Base-by-base conservation (phyloP, 441 rosid genomes). In the Cnidoscolus chayamansa region DNA sequence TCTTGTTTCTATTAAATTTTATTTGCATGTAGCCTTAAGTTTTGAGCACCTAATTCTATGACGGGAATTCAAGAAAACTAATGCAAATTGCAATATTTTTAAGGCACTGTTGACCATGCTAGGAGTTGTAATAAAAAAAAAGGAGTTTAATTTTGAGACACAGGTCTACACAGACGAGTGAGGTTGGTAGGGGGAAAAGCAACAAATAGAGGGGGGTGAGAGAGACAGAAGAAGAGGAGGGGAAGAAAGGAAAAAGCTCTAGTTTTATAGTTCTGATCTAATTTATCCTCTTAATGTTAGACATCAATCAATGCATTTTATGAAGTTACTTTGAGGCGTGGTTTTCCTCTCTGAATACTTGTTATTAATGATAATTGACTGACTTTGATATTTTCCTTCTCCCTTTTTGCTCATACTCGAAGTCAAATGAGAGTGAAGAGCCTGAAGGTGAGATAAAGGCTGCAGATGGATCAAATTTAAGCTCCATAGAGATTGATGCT, bases 361-460 rank as follows among this genome's bases (percentile, higher is more conserved):
- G 45, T 40, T 40, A 40, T 40, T 40, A 40, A 54, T 54, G 25
- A 45, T 47, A 63, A 64, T 19, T 48, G 69, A 48, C 13, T 5
- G 13, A 50, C 9, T 15, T 65, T 12, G 0, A 65, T 6, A 19
- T 40, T 43, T 32, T 20, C 45, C 60, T 59, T 66, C 77, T 58
- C 8, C 19, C 48, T 69, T 68, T 3, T 81, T 25, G 25, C 25
- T 25, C 25, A 25, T 25, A 25, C 25, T 25, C 66, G 50, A 78
- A 65, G 51, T 20, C 78, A 13, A 77, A 75, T 76, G 83, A 80
- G 76, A 76, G 25, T 66, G 94, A 92, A 77, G 96, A 82, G 67
- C 81, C 83, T 62, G 94, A 85, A 74, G 74, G 72, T 65, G 93
- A 78, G 67, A 72, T 71, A 61, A 87, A 80, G 74, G 81, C 67